A percentile compares a stretch with the other conserved stretches of the same genome.
phyloP scores from a whole-genome alignment of 106 monocot genomes.

The Acanthochlamys bracteata region DNA sequence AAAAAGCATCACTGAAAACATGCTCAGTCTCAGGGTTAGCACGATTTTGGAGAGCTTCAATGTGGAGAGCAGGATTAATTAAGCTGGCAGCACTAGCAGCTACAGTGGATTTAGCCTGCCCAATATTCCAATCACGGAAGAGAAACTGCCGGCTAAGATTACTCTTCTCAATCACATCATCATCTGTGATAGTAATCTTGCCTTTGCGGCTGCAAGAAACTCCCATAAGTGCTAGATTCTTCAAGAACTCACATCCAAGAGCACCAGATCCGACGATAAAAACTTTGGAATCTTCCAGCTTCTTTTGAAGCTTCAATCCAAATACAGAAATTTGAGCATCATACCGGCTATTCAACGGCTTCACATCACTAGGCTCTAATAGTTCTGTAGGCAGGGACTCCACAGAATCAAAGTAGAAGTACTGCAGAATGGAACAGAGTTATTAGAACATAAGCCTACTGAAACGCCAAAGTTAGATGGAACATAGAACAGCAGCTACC shows the following conservation, averaged over 20 bases:
- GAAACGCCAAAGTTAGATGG: no score
- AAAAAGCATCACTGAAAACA: constrained; percentile 87
- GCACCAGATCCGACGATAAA: constrained; percentile 94
- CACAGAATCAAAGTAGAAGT: constrained; percentile 96
- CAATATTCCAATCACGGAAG: constrained; percentile 95
- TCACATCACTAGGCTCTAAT: constrained; percentile 53
- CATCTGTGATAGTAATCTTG: constrained; percentile 81
- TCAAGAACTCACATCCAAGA: constrained; percentile 96
- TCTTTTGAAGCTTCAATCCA: constrained; percentile 82
- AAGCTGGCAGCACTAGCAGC: constrained; percentile 61
- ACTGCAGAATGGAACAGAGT: constrained; percentile 33
- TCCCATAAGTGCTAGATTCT: constrained; percentile 96
- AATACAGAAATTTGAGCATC: constrained; percentile 98
- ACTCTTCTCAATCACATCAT: constrained; percentile 96
- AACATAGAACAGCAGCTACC: no score
- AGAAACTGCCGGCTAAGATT: constrained; percentile 94
- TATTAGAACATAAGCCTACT: background rate
- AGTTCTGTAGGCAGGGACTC: constrained; percentile 80
- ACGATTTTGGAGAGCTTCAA: constrained; percentile 90
- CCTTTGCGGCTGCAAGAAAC: constrained; percentile 70
- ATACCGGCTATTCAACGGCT: constrained; percentile 68
- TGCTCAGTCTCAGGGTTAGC: constrained; percentile 77
- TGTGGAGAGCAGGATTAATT: constrained; percentile 61
- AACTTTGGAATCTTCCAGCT: constrained; percentile 66
- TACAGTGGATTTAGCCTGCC: constrained; percentile 86